Base-by-base conservation (phyloP, 2,329 filamentous ascomycete genomes). In the Fusarium tuaranense region DNA sequence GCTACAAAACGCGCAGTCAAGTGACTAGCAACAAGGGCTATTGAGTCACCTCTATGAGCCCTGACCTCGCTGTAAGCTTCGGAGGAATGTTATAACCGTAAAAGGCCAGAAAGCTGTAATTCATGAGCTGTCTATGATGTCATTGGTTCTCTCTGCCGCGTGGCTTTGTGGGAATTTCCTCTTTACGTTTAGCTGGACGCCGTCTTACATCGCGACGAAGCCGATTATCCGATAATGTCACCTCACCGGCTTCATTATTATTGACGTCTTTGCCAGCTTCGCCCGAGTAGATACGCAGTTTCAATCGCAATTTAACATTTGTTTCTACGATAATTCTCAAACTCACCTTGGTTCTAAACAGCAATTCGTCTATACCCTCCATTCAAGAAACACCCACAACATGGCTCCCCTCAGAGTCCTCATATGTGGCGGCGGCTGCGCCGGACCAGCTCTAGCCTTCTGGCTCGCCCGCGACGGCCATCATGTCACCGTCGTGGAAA, bases 401-500 rank as follows among this genome's bases (percentile, higher is more conserved):
- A 74, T 74, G 72, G 22, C 69, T 1, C 32, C 69, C 0, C 22
- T 76, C 6, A 75, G 66, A 27, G 53, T 81, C 16, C 73, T 82
- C 32, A 77, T 83, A 13, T 76, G 78, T 7, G 82, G 82, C n/a
- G 82, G 79, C 8, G 81, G 81, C 30, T 79, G 82, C 41, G 80
- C 81, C 16, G 82, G 82, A 2, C 80, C 80, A 22, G 75, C 80
- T 1, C 36, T 80, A 2, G 81, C 81, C 12, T 80, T 79, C 53
- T 82, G 81, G 79, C 76, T 82, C 10, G 67, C 72, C n/a, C 73
- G 73, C 27, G 69, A 78, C 8, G 80, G 81, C 1, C 80, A 81
- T 34, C 57, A 25, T 0, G 79, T 85, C 63, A 85, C 84, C 1
- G 68, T 87, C n/a, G 68, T 86, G 25, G 85, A 87, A 62, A 80